These are phyloP conservation scores for Eutrema heterophyllum DNA, from an alignment of 345 rosid genomes.

Conservation along the genomic window DNA sequence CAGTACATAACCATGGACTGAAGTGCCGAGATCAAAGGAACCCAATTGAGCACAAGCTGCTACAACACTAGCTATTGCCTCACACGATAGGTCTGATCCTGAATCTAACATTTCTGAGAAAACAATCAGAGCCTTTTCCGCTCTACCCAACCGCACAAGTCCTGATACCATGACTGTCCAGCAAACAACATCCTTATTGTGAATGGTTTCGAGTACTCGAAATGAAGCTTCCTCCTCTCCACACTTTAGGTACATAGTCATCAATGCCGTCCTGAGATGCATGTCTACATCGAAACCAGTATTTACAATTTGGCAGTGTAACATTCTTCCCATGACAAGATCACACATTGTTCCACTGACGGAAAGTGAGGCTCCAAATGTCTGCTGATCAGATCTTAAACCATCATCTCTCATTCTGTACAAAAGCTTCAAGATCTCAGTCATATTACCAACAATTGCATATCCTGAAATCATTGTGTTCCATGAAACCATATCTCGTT, in stretches of 20 bases:
- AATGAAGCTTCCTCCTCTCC: constrained; percentile 45
- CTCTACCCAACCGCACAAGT: constrained; percentile 58
- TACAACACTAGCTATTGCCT: constrained; percentile 54
- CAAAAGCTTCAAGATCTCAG: constrained; percentile 39
- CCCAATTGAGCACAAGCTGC: constrained; percentile 67
- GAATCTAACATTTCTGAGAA: constrained; percentile 50
- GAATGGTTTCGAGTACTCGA: constrained; percentile 35
- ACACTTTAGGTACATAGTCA: constrained; percentile 66
- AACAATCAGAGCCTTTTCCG: constrained; percentile 46
- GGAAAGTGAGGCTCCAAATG: constrained; percentile 40
- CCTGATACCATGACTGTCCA: constrained; percentile 87
- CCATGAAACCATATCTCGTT: constrained; percentile 55
- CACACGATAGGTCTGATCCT: constrained; percentile 45
- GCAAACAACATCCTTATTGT: constrained; percentile 52
- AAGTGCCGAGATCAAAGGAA: constrained; percentile 47
- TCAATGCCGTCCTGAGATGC: constrained; percentile 54
- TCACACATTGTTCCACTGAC: constrained; percentile 36
- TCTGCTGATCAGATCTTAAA: constrained; percentile 43
- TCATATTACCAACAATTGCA: constrained; percentile 36
- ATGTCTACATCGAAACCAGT: constrained; percentile 42
- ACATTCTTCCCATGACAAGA: constrained; percentile 42
- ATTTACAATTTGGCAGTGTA: constrained; percentile 54
- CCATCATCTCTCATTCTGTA: constrained; percentile 38
- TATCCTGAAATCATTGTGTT: constrained; percentile 49
- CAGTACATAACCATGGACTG: constrained; percentile 56